Percentiles rank a stretch among this genome's conserved stretches.
Conservation (phyloP, 2,329 filamentous ascomycete species). For the Trichoderma asperellum region DNA sequence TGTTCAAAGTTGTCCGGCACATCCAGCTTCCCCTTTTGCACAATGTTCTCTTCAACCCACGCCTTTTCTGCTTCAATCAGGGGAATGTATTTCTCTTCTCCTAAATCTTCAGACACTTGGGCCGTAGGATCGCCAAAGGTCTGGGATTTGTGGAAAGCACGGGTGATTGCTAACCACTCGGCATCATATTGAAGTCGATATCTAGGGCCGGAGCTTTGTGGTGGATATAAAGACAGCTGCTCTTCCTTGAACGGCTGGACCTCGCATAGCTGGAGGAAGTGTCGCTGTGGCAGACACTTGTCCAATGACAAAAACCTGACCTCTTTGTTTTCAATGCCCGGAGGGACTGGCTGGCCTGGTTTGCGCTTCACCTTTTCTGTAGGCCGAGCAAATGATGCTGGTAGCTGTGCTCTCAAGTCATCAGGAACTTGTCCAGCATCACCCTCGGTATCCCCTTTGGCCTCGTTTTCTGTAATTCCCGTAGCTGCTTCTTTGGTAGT, state of each 20-base stretch:
- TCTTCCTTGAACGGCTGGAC: conserved; percentile 54
- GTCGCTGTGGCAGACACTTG: conserved; percentile 79
- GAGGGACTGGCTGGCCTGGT: conserved; percentile 67
- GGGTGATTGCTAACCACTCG: conserved; percentile 94
- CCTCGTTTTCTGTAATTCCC: conserved; percentile 2
- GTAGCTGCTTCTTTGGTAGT: conserved; percentile 3
- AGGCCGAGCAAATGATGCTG: conserved; percentile 68
- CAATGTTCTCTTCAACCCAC: conserved; percentile 84
- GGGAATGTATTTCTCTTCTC: conserved; percentile 68
- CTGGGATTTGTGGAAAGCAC: conserved; percentile 72
- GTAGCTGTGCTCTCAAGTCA: conserved; percentile 72
- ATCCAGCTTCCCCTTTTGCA: conserved; percentile 61
- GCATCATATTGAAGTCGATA: conserved; percentile 78
- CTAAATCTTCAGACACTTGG: conserved; percentile 61
- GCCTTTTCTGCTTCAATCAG: conserved; percentile 69
- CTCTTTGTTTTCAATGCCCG: conserved; percentile 73
- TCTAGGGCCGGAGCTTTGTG: conserved; percentile 42
- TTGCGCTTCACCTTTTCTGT: conserved; percentile 40
- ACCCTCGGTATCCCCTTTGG: conserved; percentile 25
- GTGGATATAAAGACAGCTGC: conserved; percentile 32
- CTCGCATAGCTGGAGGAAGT: conserved; percentile 80
- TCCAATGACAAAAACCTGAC: conserved; percentile 89
- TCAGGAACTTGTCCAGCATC: conserved; percentile 54
- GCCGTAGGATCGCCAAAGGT: conserved; percentile 63
- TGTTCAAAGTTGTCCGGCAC: conserved; percentile 78